Evolutionary conservation across 805 yeast species (phyloP), one percentile per base, ranked within the genome.

Genomic region (Pichia paraexigua): DNA sequence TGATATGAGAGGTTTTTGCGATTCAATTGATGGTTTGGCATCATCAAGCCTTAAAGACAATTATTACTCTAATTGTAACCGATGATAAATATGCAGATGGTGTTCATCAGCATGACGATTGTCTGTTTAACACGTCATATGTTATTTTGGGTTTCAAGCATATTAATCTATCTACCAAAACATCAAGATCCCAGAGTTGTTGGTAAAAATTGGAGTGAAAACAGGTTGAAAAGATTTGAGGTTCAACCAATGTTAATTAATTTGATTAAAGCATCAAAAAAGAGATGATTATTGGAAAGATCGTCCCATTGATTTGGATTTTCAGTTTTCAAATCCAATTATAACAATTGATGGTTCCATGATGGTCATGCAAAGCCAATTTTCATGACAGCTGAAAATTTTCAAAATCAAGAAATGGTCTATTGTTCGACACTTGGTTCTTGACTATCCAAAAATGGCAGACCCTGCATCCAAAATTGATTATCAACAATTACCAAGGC

Each of bases 111-210:
- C 64, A 77, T 47, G 78, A 77, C 46, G 77, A 77, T 15, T 69
- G 74, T 61, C 25, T 43, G 73, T 15, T 52, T 74, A 43, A 77
- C 75, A 1, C 63, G 71, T 5, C 77, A 74, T 58, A 73, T 74
- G 77, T 58, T 74, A 17, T 73, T 77, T 77, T 74, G 78, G 78
- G 77, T 75, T 1, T 71, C 76, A 7, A 73, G 77, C 0, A 74
- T 74, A 77, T 60, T 67, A 28, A 68, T 66, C 5, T 74, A 72
- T 51, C 70, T 68, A 28, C 74, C 76, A 44, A 67, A 77, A 56
- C 77, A 77, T 7, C 77, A 72, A 49, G 78, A 74, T 59, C 76
- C 76, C 4, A 54, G 59, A 21, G 63, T 72, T 43, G 73, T 68
- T 22, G 73, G 73, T 11, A 59, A 57, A 4, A 49, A 55, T 4